Base-by-base conservation (phyloP, 352 stramenopile genomes). In the Globisporangium canariense region DNA sequence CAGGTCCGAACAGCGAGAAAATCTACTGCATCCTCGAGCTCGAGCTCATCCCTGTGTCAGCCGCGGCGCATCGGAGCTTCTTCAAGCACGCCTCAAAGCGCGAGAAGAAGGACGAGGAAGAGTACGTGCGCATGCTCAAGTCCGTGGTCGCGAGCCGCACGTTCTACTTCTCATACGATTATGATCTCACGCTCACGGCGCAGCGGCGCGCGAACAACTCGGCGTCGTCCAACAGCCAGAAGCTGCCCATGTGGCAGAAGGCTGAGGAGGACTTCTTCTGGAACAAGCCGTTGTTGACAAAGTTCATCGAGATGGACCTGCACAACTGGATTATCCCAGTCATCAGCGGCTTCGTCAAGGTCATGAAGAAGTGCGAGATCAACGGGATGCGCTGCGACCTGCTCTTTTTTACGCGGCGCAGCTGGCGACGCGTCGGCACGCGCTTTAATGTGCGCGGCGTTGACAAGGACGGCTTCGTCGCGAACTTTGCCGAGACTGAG, bases 401-500 rank as follows among this genome's bases (percentile, higher is more conserved):
- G 52, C 76, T 89, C 14, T 81, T 93, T 68, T 88, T 95, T 66
- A 88, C 81, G 49, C 74, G 82, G 0, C 73, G 88, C 54, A 86
- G 81, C 61, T 85, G 73, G 60, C 88, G 88, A 52, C 88, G 94
- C 66, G 78, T 97, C 43, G 73, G 96, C 49, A 86, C 96, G 67
- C 86, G 96, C 45, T 98, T 98, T 75, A 98, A 95, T 60, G 81
- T 90, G 64, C 84, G 96, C 50, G 96, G 96, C 58, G 79, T 95
- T 16, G 93, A 98, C 81, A 88, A 82, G 43, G 76, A 90, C 43
- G 94, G 93, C 40, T 76, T 80, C 49, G 90, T 94, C 9, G 94
- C 96, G 38, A 98, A 98, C 75, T 98, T 97, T 76, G 91, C 88
- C 20, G 96, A 98, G 82, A 98, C 91, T 5, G 96, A 98, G 74